Evolutionary conservation across 2,329 filamentous ascomycete species (phyloP).

Genomic region (Fusarium xylarioides): DNA sequence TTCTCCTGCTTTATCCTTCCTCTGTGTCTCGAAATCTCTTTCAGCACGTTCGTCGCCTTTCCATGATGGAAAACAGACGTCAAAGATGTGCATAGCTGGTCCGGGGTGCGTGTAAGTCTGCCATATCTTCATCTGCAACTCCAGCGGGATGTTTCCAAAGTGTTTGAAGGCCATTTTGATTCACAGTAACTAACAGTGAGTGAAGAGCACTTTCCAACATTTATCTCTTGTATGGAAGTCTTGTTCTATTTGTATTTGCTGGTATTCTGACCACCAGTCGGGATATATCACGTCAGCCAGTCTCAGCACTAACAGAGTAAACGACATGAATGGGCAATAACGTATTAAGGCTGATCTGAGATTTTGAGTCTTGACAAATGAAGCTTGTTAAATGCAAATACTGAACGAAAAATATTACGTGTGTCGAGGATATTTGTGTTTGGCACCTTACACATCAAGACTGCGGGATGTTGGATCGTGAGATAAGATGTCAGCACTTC

Average conservation of each 20-base stretch:
- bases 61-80: slow-evolving; percentile 43
- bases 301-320: slow-evolving; percentile 20
- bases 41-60: slow-evolving; percentile 14
- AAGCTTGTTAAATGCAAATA: neutral
- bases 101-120: slow-evolving; percentile 21
- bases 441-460: neutral
- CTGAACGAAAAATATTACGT: neutral
- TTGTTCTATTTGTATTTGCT: neutral
- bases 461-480: neutral
- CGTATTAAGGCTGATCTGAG: neutral
- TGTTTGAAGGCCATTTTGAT: slow-evolving; percentile 37
- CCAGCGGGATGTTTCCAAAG: slow-evolving; percentile 34
- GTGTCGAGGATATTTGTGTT: neutral
- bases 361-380: neutral
- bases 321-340: neutral
- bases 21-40: slow-evolving; percentile 17
- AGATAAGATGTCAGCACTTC: neutral
- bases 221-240: neutral
- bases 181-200: too few relatives aligned
- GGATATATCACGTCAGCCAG: slow-evolving; percentile 10
- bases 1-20: neutral
- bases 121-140: slow-evolving; percentile 41
- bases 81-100: slow-evolving; percentile 43
- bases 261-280: neutral
- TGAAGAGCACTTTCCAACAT: too few relatives aligned